Evolutionary conservation across 1,284 basidiomycete species (phyloP).

Genomic region (Trametes sp.): DNA sequence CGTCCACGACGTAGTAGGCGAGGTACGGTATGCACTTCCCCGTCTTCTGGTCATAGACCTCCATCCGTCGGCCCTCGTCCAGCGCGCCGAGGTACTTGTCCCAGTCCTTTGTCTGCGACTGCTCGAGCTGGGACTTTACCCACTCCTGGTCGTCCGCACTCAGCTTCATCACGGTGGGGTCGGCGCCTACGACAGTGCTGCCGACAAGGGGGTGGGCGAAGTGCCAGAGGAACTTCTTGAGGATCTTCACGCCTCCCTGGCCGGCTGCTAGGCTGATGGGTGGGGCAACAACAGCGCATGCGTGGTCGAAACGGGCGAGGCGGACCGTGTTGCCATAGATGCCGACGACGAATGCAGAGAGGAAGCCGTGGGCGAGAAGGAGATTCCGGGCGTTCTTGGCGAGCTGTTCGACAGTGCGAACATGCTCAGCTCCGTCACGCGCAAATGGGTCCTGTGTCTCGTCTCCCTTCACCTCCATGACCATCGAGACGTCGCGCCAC

Average conservation of each 20-base stretch:
- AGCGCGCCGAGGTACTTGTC: neutral
- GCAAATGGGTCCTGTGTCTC: slow-evolving; percentile 9
- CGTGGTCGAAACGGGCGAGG: slow-evolving; percentile 24
- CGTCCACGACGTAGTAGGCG: slow-evolving; percentile 13
- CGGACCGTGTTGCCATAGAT: slow-evolving; percentile 22
- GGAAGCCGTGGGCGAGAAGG: slow-evolving; percentile 17
- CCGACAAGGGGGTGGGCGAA: slow-evolving; percentile 16
- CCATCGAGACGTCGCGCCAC: slow-evolving; percentile 11
- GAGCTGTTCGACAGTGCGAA: slow-evolving; percentile 6
- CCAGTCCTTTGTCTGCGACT: neutral
- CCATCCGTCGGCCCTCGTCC: slow-evolving; percentile 1
- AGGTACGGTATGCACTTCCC: slow-evolving; percentile 11
- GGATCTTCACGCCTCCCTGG: neutral
- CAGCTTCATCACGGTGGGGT: slow-evolving; percentile 10
- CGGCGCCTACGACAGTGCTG: slow-evolving; percentile 10
- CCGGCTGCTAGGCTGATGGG: neutral
- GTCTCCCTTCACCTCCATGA: slow-evolving; percentile 11
- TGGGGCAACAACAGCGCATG: slow-evolving; percentile 11
- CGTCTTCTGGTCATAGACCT: slow-evolving; percentile 17
- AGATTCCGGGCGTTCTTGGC: slow-evolving; percentile 19
- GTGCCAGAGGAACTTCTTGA: slow-evolving; percentile 21
- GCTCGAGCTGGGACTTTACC: slow-evolving; percentile 1
- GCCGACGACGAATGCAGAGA: slow-evolving; percentile 22
- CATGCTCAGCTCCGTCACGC: neutral
- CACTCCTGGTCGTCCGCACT: neutral